Base-by-base conservation (phyloP, 2,329 filamentous ascomycete species). In the Fusarium kyushuense region DNA sequence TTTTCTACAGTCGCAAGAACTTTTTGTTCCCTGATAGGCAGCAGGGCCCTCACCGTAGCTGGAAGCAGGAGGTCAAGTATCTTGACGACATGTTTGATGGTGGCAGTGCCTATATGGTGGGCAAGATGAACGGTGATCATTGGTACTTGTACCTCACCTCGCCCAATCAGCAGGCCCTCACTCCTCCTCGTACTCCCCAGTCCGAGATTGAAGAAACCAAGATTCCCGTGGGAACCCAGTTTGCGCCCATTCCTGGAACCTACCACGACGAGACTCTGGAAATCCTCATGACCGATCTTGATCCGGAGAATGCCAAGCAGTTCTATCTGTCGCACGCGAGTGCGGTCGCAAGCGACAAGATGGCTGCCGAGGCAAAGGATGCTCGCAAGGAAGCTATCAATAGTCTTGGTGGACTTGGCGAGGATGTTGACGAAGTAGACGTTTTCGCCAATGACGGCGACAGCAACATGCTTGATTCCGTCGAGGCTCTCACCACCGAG, bases 1-100 rank as follows among this genome's bases (percentile, higher is more conserved):
- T 99, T 65, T 99, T 99, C 79, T 99, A 99, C 84, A 98, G 95
- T 77, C 92, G 96, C 78, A 99, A 99, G 89, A 98, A 97, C 82
- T 99, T 97, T 74, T 84, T 98, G 72, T 97, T 96, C 79, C 96
- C 96, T 3, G 92, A 97, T 77, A 93, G 93, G 79, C 96, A 99
- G 83, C 92, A 88, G 58, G 94, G 94, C 10, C 96, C 96, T 55
- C 96, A 99, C 81, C 91, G 94, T 67, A 98, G 94, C 89, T 99
- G 96, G 96, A 92, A 94, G 72, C 92, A 97, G 77, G 96, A 99
- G 79, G 95, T 98, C 76, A 91, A 90, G 74, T 97, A 91, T 74
- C 86, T 99, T 67, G 96, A 99, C 81, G 91, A 92, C 77, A 92
- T 94, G 80, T 97, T 99, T 78, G 85, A 92, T 65, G 91, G 92